A percentile compares a stretch with the other conserved stretches of the same genome.
Evolutionary conservation across 1,284 basidiomycete species (phyloP).

Genomic region (Golubevia sp.): DNA sequence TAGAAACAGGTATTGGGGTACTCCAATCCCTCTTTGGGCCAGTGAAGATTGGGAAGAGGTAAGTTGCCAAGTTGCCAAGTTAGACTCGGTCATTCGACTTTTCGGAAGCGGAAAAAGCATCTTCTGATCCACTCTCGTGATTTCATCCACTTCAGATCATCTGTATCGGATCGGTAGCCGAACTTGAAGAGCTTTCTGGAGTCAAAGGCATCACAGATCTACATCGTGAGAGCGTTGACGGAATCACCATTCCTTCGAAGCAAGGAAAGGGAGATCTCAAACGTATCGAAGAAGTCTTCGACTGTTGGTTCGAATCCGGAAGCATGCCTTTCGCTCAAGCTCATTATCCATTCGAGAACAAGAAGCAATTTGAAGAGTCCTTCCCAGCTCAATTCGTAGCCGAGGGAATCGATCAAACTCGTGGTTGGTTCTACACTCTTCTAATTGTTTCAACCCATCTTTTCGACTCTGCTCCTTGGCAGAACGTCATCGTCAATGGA

Average conservation of each 20-base stretch:
- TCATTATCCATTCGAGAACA: constrained; percentile 61
- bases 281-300: constrained; percentile 58
- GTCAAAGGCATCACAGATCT: constrained; percentile 46
- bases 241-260: constrained; percentile 57
- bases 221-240: constrained; percentile 57
- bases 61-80: neutral
- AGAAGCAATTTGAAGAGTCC: constrained; percentile 46
- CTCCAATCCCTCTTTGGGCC: constrained; percentile 57
- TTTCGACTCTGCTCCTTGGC: constrained; percentile 56
- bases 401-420: constrained; percentile 59
- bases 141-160: constrained; percentile 17
- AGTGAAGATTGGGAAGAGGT: constrained; percentile 52
- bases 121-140: too few species aligned
- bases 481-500: constrained; percentile 57
- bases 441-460: constrained; percentile 56
- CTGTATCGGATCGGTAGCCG: constrained; percentile 51
- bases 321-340: constrained; percentile 61
- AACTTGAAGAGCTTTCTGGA: constrained; percentile 55
- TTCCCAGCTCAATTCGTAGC: constrained; percentile 61
- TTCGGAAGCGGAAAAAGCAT: too few species aligned
- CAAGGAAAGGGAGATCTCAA: constrained; percentile 52
- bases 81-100: neutral
- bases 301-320: constrained; percentile 61
- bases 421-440: constrained; percentile 61
- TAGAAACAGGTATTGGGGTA: constrained; percentile 60